Evolutionary conservation across 306 rosid genomes (phyloP).

Genomic region (Quercus dentata): DNA sequence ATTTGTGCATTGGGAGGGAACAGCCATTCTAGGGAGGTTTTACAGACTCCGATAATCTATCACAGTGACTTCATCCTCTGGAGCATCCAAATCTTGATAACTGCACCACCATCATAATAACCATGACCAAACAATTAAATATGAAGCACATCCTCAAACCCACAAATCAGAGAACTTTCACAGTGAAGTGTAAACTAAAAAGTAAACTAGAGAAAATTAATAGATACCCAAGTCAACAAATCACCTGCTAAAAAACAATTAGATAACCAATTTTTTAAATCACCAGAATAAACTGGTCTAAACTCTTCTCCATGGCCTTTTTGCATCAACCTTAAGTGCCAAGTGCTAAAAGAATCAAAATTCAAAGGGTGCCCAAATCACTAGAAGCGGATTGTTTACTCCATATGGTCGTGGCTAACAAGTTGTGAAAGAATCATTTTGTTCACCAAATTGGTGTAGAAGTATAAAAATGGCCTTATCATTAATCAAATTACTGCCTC

Average conservation of each 20-base stretch:
- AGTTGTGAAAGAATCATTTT: not conserved
- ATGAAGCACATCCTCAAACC: not conserved
- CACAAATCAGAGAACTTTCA: not conserved
- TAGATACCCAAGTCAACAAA: not conserved
- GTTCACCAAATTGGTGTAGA: not conserved
- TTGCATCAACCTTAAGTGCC: not conserved
- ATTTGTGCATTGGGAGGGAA: not conserved
- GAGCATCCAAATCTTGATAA: slow-evolving; percentile 96
- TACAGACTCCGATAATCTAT: slow-evolving; percentile 97
- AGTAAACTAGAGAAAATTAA: not conserved
- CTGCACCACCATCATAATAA: slow-evolving; percentile 43
- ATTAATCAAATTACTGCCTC: not conserved
- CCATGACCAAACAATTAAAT: slow-evolving; percentile 3
- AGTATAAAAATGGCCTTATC: not conserved
- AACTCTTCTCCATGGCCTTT: not conserved
- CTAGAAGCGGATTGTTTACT: not conserved
- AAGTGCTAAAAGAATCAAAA: not conserved
- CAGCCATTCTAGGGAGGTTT: slow-evolving; percentile 11
- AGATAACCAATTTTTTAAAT: not conserved
- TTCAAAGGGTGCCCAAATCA: not conserved
- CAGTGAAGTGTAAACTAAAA: not conserved
- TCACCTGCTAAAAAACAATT: not conserved
- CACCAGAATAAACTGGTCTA: not conserved
- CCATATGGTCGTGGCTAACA: not conserved
- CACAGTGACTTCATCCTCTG: slow-evolving; percentile 96